Conservation (phyloP, 2,329 filamentous ascomycete species). For the Verticillium tricorpus region DNA sequence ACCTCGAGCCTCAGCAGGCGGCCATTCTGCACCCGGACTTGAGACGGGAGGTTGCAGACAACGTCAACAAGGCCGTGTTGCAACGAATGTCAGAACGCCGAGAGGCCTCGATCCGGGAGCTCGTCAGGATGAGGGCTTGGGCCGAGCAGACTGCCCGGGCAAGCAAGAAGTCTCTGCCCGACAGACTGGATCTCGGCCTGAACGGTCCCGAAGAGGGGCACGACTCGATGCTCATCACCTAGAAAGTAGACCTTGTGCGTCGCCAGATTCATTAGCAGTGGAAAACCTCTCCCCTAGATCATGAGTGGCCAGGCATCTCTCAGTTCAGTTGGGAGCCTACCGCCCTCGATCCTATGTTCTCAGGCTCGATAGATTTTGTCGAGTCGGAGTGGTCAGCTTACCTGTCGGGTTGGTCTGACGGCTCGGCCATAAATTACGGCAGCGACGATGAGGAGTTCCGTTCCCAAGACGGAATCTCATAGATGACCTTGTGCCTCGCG, state of each 20-base stretch:
- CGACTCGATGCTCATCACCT: constrained; percentile 12
- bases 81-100: constrained; percentile 65
- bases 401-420: no score
- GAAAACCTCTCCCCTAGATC: no score
- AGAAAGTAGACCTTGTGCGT: constrained; percentile 2
- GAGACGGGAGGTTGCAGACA: constrained; percentile 76
- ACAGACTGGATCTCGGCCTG: constrained; percentile 33
- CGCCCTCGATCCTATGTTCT: no score
- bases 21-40: constrained; percentile 75
- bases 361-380: no score
- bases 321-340: no score
- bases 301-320: no score
- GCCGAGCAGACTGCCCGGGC: constrained; percentile 61
- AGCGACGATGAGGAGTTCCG: no score
- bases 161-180: constrained; percentile 35
- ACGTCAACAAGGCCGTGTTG: constrained; percentile 86
- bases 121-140: constrained; percentile 82
- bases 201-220: constrained; percentile 19
- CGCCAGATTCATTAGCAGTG: background rate
- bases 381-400: no score
- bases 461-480: no score
- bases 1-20: constrained; percentile 69
- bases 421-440: no score
- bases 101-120: constrained; percentile 75
- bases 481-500: no score